Percentiles rank a stretch among this genome's conserved stretches.
phyloP scores from a whole-genome alignment of 768 basidiomycete genomes.

The Jaapia argillacea region DNA sequence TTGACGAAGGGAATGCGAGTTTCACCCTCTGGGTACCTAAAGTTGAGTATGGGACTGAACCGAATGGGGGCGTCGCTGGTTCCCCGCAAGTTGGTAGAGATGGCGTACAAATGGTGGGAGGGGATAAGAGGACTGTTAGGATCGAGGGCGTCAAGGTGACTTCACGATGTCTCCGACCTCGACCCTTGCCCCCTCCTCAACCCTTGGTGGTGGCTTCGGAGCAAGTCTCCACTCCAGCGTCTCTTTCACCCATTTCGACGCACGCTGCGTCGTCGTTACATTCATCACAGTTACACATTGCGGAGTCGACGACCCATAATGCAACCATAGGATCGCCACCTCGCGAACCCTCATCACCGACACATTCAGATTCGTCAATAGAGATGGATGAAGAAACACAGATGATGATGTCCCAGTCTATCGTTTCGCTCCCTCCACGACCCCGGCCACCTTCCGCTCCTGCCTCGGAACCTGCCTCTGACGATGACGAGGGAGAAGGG shows the following conservation, averaged over 20 bases:
- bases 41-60: constrained; percentile 46
- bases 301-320: no score
- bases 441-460: constrained; percentile 4
- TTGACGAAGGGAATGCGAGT: constrained; percentile 55
- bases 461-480: background rate
- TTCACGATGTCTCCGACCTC: constrained; percentile 30
- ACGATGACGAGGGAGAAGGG: background rate
- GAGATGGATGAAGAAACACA: constrained; percentile 59
- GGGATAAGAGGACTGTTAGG: constrained; percentile 37
- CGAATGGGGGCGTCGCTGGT: constrained; percentile 5
- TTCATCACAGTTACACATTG: no score
- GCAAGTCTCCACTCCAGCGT: no score
- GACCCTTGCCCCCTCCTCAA: constrained; percentile 6
- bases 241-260: no score
- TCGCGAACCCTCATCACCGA: no score
- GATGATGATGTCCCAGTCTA: constrained; percentile 66
- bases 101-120: constrained; percentile 11
- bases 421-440: constrained; percentile 41
- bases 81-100: constrained; percentile 4
- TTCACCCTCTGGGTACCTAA: constrained; percentile 50
- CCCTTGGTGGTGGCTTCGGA: no score
- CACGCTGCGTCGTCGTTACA: no score
- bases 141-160: constrained; percentile 49
- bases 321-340: no score
- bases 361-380: no score